Base-by-base conservation (phyloP, 2,329 filamentous ascomycete species). In the Dissoconium aciculare region DNA sequence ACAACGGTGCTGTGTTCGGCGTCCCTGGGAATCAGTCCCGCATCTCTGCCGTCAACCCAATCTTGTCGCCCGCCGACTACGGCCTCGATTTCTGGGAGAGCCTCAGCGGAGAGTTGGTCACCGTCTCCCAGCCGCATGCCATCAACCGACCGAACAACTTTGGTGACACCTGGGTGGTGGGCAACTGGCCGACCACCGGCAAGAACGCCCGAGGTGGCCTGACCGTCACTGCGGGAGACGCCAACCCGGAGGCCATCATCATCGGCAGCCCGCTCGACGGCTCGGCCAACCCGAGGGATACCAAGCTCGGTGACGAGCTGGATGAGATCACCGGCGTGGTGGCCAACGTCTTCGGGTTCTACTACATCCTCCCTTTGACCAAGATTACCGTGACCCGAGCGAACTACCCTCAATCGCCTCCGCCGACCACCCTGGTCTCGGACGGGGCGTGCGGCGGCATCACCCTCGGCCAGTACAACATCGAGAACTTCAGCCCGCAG, bases 11-110 rank as follows among this genome's bases (percentile, higher is more conserved):
- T 48, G 58, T 80, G 21, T 78, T 78, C 38, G 66, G 56, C 2
- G 56, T 77, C 4, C 76, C 77, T 8, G 78, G 77, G 46, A 75
- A 70, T 37, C 57, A 58, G 23, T 66, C 58, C 38, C 62, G 64
- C 40, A 47, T 81, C 23, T 75, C 72, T 2, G 56, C 51, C 4
- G 57, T 49, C 17, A 80, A 81, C 48, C 74, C 74, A 0, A 56
- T 57, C 10, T 61, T 81, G 23, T 51, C 75, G 37, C 75, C 75
- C 2, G 55, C 57, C 13, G 54, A 58, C 25, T 81, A 74, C 45
- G 77, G 76, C 2, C 58, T 81, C 16, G 77, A 81, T 50, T 82
- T 80, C 47, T 81, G 76, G 77, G 72, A 81, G 62, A 74, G 67
- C 38, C 54, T 81, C 35, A 62, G 59, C 32, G 77, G 75, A 15